Evolutionary conservation across 352 stramenopile species (phyloP).

Genomic region (Pythium chondricola): DNA sequence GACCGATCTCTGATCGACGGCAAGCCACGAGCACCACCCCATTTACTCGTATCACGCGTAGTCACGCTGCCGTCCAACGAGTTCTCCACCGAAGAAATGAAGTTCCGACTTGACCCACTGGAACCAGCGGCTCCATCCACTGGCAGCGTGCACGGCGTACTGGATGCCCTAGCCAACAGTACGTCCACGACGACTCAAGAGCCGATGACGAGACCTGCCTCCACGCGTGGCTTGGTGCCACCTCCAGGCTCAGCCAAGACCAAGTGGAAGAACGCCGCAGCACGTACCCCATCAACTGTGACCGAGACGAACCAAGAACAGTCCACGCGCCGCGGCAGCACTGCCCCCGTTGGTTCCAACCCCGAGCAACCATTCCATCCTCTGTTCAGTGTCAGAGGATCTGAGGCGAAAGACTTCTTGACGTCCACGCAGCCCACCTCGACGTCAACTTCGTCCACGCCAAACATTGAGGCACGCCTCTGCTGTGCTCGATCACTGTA

Average conservation of each 20-base stretch:
- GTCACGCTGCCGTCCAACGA: constrained; percentile 24
- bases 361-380: too few relatives aligned
- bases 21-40: background rate
- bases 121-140: background rate
- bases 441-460: background rate
- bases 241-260: background rate
- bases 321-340: background rate
- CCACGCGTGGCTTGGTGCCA: background rate
- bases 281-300: background rate
- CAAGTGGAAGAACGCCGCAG: too few relatives aligned
- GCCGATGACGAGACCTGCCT: background rate
- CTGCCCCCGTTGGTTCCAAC: too few relatives aligned
- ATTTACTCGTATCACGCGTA: constrained; percentile 1
- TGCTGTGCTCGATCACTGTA: constrained; percentile 73
- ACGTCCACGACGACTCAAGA: background rate
- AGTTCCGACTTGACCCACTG: constrained; percentile 23
- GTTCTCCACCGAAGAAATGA: constrained; percentile 33
- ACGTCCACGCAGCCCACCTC: background rate
- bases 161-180: constrained; percentile 1
- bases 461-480: constrained; percentile 52
- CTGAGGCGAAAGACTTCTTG: background rate
- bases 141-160: constrained; percentile 3
- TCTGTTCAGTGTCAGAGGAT: too few relatives aligned
- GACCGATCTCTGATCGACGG: too few relatives aligned
- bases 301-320: background rate